These are phyloP conservation scores for Leccinum uliginosum DNA, from an alignment of 768 basidiomycete species.

Conservation along the genomic window DNA sequence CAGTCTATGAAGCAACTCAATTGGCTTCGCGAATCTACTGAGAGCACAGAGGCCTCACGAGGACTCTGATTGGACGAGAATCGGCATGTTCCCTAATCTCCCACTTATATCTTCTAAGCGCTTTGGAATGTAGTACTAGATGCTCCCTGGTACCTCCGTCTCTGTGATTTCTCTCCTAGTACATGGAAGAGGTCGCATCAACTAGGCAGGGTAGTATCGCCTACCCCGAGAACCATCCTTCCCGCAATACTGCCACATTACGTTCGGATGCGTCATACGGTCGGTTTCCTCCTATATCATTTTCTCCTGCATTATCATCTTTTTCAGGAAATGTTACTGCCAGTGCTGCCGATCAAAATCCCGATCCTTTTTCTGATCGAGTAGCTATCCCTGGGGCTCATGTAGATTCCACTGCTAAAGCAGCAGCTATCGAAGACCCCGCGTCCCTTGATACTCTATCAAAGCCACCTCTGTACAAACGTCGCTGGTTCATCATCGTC, in stretches of 20 bases:
- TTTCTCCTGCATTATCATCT: background rate
- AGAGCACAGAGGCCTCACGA: background rate
- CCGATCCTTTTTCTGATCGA: slow-evolving; percentile 8
- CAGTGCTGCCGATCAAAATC: background rate
- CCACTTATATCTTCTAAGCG: background rate
- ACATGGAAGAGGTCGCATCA: background rate
- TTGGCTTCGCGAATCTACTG: no score
- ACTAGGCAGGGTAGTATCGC: background rate
- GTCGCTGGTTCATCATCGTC: slow-evolving; percentile 59
- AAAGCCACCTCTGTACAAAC: slow-evolving; percentile 52
- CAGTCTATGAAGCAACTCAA: no score
- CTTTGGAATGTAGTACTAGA: background rate
- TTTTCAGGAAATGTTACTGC: slow-evolving; percentile 7
- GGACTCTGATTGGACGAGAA: background rate
- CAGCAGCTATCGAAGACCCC: background rate
- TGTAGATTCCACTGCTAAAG: background rate
- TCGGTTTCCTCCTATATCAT: background rate
- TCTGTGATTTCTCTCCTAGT: background rate
- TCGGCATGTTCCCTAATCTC: background rate
- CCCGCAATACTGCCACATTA: background rate
- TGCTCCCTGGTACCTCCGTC: background rate
- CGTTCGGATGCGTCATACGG: slow-evolving; percentile 14
- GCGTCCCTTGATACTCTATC: slow-evolving; percentile 5
- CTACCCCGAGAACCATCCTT: background rate
- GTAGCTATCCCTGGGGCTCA: background rate